Conservation (phyloP, 1,284 basidiomycete genomes). For the Leccinum fallax region DNA sequence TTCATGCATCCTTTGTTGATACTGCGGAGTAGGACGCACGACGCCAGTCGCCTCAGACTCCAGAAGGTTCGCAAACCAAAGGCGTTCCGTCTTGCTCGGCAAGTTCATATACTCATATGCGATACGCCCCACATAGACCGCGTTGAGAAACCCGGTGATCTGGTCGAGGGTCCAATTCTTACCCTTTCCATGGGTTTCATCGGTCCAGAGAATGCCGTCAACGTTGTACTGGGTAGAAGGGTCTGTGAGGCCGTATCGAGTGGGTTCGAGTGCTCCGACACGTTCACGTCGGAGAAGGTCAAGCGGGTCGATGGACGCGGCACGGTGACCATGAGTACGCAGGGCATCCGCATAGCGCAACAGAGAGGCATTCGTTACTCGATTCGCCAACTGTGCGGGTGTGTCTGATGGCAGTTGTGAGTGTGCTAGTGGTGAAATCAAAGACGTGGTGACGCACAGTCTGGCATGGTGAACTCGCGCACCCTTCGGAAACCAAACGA, state of each 20-base stretch:
- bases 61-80: slow-evolving; percentile 85
- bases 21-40: slow-evolving; percentile 25
- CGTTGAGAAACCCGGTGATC: slow-evolving; percentile 69
- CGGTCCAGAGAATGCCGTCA: slow-evolving; percentile 79
- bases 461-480: slow-evolving; percentile 65
- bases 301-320: slow-evolving; percentile 83
- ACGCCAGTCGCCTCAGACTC: slow-evolving; percentile 54
- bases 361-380: slow-evolving; percentile 73
- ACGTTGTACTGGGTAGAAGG: slow-evolving; percentile 62
- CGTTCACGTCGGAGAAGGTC: slow-evolving; percentile 84
- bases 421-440: neutral
- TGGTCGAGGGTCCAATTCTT: slow-evolving; percentile 62
- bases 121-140: slow-evolving; percentile 79
- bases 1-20: slow-evolving; percentile 60
- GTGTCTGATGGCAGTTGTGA: slow-evolving; percentile 54
- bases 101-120: slow-evolving; percentile 92
- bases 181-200: slow-evolving; percentile 48
- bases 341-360: slow-evolving; percentile 88
- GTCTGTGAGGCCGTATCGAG: slow-evolving; percentile 73
- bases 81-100: slow-evolving; percentile 74
- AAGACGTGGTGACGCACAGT: slow-evolving; percentile 56
- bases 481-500: slow-evolving; percentile 80
- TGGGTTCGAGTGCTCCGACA: slow-evolving; percentile 78
- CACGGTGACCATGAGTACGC: slow-evolving; percentile 77
- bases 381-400: slow-evolving; percentile 71